Evolutionary conservation across 768 basidiomycete genomes (phyloP).

Genomic region (Termitomyces titanicus): DNA sequence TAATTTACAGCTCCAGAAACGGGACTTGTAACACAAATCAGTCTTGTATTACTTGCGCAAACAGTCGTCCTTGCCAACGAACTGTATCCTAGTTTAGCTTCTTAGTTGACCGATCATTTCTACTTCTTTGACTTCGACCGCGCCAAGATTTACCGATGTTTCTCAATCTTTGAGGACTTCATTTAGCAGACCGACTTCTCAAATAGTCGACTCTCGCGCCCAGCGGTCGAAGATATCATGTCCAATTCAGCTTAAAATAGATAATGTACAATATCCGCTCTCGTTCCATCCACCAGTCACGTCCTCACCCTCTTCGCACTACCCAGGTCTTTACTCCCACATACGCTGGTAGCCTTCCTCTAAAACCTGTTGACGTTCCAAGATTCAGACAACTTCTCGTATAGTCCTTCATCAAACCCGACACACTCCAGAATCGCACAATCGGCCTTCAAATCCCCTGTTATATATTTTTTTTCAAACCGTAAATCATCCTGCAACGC

Average conservation of each 20-base stretch:
- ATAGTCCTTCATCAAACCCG: constrained; percentile 12
- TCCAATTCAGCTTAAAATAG: background rate
- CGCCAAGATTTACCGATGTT: too few relatives aligned
- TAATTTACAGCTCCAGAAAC: background rate
- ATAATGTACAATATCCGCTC: background rate
- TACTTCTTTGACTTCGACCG: too few relatives aligned
- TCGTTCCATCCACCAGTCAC: background rate
- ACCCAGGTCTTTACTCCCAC: background rate
- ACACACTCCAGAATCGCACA: constrained; percentile 16
- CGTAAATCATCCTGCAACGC: too few relatives aligned
- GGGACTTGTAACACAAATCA: background rate
- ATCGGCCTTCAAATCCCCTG: constrained; percentile 9
- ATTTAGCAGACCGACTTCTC: too few relatives aligned
- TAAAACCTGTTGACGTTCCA: background rate
- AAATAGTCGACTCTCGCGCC: too few relatives aligned
- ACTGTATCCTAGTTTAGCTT: background rate
- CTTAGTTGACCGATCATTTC: too few relatives aligned
- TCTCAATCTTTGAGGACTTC: too few relatives aligned
- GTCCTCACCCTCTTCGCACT: background rate
- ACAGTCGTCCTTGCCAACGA: background rate
- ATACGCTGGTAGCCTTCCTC: background rate
- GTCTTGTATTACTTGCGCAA: background rate
- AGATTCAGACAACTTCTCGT: constrained; percentile 1
- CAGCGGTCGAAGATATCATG: too few relatives aligned
- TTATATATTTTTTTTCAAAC: background rate